Base-by-base conservation (phyloP, 129 eudicot genomes). In the Saposhnikovia divaricata region DNA sequence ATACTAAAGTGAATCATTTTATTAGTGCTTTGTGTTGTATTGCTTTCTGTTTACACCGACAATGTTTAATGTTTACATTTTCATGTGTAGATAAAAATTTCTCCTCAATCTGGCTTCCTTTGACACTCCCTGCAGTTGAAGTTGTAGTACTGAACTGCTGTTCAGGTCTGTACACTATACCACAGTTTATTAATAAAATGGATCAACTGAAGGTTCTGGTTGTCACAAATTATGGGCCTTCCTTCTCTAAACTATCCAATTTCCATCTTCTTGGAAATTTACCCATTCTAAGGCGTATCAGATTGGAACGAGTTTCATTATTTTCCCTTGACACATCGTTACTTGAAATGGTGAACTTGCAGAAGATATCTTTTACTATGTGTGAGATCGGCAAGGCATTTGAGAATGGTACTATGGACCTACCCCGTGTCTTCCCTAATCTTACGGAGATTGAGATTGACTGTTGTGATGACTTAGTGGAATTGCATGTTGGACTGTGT, bases 351-450 rank as follows among this genome's bases (percentile, higher is more conserved):
- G 46, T 77, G 39, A 87, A 80, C 61, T 68, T 89, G 83, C 70
- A 45, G 39, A 89, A 89, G 77, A 79, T 89, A 63, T 85, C 91
- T 14, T 59, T 89, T 40, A 75, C 81, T 55, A 85, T 85, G 86
- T 89, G 91, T 23, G 88, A 87, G 81, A 80, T 87, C 1, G 81
- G 83, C 15, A 48, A 85, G 73, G 86, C 89, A 12, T 84, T 87
- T 8, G 86, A 78, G 57, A 85, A 53, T 27, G 82, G 47, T 19
- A 25, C 55, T 55, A 38, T 19, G 9, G 77, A 78, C 43, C 55
- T 82, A n/a, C 71, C 84, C 31, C 14, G 69, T 37, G 76, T 82
- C 65, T 83, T 80, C 47, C 85, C 85, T 16, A 81, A 82, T 80
- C 88, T 89, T 63, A 11, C 25, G 37, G 85, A 78, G 47, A 74